Evolutionary conservation across 495 filamentous ascomycete species (phyloP), one percentile per base, ranked within the genome.

Genomic region (Aspergillus haitiensis): DNA sequence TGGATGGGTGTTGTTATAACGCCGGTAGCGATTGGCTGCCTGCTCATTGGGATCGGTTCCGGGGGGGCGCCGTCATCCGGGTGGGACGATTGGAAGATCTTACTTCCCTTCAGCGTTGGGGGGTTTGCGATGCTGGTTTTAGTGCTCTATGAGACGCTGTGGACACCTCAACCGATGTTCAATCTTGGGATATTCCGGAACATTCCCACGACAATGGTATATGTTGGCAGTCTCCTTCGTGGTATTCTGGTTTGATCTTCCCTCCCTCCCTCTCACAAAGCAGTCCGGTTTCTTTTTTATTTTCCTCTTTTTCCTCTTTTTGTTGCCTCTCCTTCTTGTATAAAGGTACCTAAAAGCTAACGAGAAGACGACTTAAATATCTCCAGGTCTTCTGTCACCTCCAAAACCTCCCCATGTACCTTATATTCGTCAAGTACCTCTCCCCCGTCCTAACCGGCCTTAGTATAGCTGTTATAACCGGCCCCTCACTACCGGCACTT

Each of bases 321-420:
- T 27, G 21, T 27, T 3, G 1, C 21, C 21, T 27, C 21, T 27
- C 21, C 3, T 27, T 3, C 21, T 27, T 27, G 21, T 27, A 27
- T 3, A 1, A 27, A 27, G 21, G 21, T 3, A 3, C 21, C 21
- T 27, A 27, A 27, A 27, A 64, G 33, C 58, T 54, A 33, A 54
- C 50, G 6, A 39, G n/a, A 15, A 34, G 35, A 21, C 9, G 11
- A 31, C 54, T 0, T 64, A 81, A 7, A 47, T 59, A 68, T 82
- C 11, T 76, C 76, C 7, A 47, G 60, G 67, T 82, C 13, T 76
- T 76, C 44, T 59, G 64, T 46, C 75, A 78, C 0, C 63, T 92
- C 0, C 87, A 89, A 62, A 87, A 82, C 53, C 70, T 87, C 34
- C 79, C 87, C 0, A 75, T 92, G 21, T 91, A 86, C 69, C 86